These are phyloP conservation scores for Cerioporus squamosus DNA, from an alignment of 1,284 basidiomycete genomes.

Conservation along the genomic window DNA sequence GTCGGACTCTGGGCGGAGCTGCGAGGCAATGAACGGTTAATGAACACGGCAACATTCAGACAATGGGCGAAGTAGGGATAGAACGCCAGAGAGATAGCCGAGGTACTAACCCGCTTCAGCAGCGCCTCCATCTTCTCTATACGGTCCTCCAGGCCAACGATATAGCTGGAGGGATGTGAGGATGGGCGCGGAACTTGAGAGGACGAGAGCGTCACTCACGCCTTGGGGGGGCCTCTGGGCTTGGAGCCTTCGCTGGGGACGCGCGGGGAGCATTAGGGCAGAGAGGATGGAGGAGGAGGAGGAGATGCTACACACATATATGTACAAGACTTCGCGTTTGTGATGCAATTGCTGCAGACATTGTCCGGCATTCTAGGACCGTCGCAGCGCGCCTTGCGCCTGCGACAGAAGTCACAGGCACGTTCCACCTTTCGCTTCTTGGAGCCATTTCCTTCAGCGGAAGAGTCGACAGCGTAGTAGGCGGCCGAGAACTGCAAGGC, in stretches of 20 bases:
- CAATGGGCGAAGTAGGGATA: background rate
- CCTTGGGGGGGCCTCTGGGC: conserved; percentile 84
- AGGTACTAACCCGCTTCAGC: conserved; percentile 60
- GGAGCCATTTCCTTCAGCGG: conserved; percentile 26
- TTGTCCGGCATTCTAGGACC: conserved; percentile 62
- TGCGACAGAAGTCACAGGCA: conserved; percentile 73
- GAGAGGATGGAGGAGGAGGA: background rate
- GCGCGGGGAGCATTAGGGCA: conserved; percentile 7
- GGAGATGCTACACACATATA: conserved; percentile 59
- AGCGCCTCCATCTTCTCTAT: conserved; percentile 74
- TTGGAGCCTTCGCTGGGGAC: conserved; percentile 69
- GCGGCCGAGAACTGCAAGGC: conserved; percentile 25
- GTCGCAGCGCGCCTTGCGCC: conserved; percentile 73
- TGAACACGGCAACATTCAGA: background rate
- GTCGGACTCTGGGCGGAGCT: conserved; percentile 75
- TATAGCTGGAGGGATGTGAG: conserved; percentile 53
- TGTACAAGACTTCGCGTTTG: conserved; percentile 68
- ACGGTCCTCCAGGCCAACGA: conserved; percentile 78
- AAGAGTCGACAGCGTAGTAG: conserved; percentile 30
- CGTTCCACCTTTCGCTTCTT: conserved; percentile 66
- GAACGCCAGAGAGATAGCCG: background rate
- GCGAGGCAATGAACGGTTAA: background rate
- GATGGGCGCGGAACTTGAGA: background rate
- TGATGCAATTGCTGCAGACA: conserved; percentile 75
- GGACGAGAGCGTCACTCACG: conserved; percentile 49